A percentile compares a stretch with the other conserved stretches of the same genome.
Evolutionary conservation across 2,329 filamentous ascomycete species (phyloP).

Genomic region (Cercospora beticola): DNA sequence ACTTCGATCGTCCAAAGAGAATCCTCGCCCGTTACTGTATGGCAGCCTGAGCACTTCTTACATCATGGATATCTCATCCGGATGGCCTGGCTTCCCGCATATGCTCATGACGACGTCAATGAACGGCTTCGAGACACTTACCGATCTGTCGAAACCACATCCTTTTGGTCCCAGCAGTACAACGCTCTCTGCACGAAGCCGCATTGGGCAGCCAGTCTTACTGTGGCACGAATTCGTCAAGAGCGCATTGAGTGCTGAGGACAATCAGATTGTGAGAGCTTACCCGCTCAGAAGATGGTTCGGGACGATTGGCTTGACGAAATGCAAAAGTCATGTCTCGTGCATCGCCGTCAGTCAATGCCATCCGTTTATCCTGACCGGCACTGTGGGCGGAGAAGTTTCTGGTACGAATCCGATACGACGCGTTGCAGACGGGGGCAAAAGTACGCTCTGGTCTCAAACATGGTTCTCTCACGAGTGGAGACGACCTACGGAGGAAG

Average conservation of each 20-base stretch:
- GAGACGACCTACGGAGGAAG: constrained; percentile 36
- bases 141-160: constrained; percentile 52
- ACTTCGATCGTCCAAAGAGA: constrained; percentile 25
- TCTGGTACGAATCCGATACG: constrained; percentile 53
- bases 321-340: constrained; percentile 40
- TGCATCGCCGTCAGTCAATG: constrained; percentile 51
- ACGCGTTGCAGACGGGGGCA: constrained; percentile 49
- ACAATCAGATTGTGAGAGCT: constrained; percentile 52
- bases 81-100: constrained; percentile 56
- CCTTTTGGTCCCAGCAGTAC: constrained; percentile 47
- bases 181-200: constrained; percentile 49
- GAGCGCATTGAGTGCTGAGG: constrained; percentile 55
- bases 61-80: constrained; percentile 49
- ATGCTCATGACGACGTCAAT: constrained; percentile 54
- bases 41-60: constrained; percentile 48
- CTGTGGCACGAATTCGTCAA: constrained; percentile 58
- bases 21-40: constrained; percentile 45
- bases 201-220: constrained; percentile 51
- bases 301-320: constrained; percentile 42
- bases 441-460: constrained; percentile 54
- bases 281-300: constrained; percentile 56
- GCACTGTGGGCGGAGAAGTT: constrained; percentile 54
- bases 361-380: constrained; percentile 56
- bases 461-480: constrained; percentile 61
- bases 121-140: constrained; percentile 56